Evolutionary conservation across 2,329 filamentous ascomycete species (phyloP).

Genomic region (Fusarium fracticaudum): DNA sequence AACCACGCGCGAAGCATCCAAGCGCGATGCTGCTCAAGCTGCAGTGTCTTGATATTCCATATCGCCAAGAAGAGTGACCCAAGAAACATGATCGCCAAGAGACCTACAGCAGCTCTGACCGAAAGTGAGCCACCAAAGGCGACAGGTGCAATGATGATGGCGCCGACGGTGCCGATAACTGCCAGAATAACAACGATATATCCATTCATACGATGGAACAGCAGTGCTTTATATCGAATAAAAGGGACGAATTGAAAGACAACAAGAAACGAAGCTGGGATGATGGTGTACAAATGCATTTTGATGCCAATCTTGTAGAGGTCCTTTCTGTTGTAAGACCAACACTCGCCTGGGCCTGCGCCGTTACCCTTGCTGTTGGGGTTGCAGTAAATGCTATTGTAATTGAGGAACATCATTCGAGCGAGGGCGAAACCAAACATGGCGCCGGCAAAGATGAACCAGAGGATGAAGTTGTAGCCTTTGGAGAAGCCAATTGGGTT

Average conservation of each 20-base stretch:
- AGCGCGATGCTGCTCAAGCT: constrained; percentile 70
- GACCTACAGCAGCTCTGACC: constrained; percentile 55
- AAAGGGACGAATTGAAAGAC: constrained; percentile 59
- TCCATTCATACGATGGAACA: constrained; percentile 70
- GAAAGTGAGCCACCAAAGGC: constrained; percentile 64
- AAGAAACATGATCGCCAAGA: constrained; percentile 56
- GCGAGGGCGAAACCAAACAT: constrained; percentile 32
- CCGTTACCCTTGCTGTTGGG: neutral
- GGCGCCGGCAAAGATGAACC: constrained; percentile 57
- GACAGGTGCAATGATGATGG: constrained; percentile 61
- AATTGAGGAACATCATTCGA: constrained; percentile 37
- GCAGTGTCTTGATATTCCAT: constrained; percentile 66
- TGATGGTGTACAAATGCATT: constrained; percentile 54
- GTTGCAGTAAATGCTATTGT: constrained; percentile 11
- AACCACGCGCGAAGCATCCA: constrained; percentile 65
- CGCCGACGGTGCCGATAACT: constrained; percentile 56
- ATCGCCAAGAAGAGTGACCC: constrained; percentile 57
- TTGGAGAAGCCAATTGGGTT: constrained; percentile 63
- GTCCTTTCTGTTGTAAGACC: constrained; percentile 7
- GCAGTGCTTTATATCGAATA: constrained; percentile 56
- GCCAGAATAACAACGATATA: constrained; percentile 62
- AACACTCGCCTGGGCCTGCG: constrained; percentile 18
- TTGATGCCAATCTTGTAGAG: constrained; percentile 51
- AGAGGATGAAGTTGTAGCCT: constrained; percentile 57
- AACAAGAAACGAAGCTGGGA: constrained; percentile 56